phyloP scores from a whole-genome alignment of 139 green algal species.

The Chlamydomonas incerta region DNA sequence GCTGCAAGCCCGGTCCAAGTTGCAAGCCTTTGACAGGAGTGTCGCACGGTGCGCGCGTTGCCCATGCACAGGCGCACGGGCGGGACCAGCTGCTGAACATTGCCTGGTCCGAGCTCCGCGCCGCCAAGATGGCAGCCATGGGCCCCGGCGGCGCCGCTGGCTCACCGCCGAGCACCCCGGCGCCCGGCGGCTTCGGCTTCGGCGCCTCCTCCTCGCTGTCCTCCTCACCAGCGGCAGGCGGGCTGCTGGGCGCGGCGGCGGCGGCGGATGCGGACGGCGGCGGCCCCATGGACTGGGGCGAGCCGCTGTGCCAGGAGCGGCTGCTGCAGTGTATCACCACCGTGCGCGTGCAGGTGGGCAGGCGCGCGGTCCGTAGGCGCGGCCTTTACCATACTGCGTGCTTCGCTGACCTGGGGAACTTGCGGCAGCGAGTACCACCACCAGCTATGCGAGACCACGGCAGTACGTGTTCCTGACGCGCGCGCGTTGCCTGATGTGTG shows the following conservation, averaged over 20 bases:
- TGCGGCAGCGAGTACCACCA: too few species aligned
- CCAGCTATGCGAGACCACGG: too few species aligned
- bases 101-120: conserved; percentile 2
- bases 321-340: conserved; percentile 21
- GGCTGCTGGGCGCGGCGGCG: neutral
- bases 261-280: neutral
- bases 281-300: conserved; percentile 10
- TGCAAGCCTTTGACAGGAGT: too few species aligned
- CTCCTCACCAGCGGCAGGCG: neutral
- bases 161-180: neutral
- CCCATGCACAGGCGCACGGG: neutral
- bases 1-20: too few species aligned
- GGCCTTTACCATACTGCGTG: too few species aligned
- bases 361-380: too few species aligned
- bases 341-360: conserved; percentile 30
- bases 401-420: neutral
- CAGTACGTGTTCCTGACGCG: too few species aligned
- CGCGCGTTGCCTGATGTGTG: too few species aligned
- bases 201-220: neutral
- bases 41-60: too few species aligned
- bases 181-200: neutral
- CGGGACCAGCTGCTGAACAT: conserved; percentile 37
- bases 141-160: neutral
- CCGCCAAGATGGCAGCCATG: neutral
- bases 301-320: conserved; percentile 10